phyloP scores from a whole-genome alignment of 768 basidiomycete species.

The Tricholoma flavovirens region DNA sequence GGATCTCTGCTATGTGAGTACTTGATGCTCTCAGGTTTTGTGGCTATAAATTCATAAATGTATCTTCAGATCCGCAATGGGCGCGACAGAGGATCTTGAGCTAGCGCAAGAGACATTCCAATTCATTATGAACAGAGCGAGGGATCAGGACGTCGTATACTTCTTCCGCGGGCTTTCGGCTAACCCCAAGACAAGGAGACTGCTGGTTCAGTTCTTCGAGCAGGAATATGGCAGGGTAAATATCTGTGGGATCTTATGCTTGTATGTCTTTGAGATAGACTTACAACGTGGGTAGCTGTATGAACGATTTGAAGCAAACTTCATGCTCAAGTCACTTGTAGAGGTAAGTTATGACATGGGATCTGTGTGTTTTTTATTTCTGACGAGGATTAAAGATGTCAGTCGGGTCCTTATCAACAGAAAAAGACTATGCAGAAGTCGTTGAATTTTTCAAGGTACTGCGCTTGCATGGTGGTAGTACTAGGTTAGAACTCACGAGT shows the following conservation, averaged over 20 bases:
- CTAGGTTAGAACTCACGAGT: constrained; percentile 16
- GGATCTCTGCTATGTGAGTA: constrained; percentile 64
- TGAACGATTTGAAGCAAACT: constrained; percentile 69
- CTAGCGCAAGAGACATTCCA: constrained; percentile 60
- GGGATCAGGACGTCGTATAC: constrained; percentile 58
- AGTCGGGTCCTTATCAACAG: constrained; percentile 43
- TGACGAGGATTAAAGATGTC: constrained; percentile 29
- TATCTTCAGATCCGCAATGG: constrained; percentile 53
- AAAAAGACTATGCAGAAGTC: constrained; percentile 58
- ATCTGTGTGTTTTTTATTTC: constrained; percentile 11
- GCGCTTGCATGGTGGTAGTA: too few relatives aligned
- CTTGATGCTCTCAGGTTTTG: background rate
- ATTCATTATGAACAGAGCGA: constrained; percentile 48
- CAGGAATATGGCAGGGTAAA: constrained; percentile 61
- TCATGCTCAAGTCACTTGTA: constrained; percentile 47
- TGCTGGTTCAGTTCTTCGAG: constrained; percentile 58
- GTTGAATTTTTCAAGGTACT: constrained; percentile 71
- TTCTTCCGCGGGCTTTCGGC: constrained; percentile 54
- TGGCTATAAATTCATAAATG: constrained; percentile 6
- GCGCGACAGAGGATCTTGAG: constrained; percentile 47
- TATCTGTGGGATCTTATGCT: constrained; percentile 1
- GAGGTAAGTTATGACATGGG: constrained; percentile 35
- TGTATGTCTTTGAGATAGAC: background rate
- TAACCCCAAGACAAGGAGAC: constrained; percentile 53
- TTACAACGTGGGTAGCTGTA: constrained; percentile 37